A percentile compares a stretch with the other conserved stretches of the same genome.
Conservation (phyloP, 2,329 filamentous ascomycete species). For the Dothistroma pini region DNA sequence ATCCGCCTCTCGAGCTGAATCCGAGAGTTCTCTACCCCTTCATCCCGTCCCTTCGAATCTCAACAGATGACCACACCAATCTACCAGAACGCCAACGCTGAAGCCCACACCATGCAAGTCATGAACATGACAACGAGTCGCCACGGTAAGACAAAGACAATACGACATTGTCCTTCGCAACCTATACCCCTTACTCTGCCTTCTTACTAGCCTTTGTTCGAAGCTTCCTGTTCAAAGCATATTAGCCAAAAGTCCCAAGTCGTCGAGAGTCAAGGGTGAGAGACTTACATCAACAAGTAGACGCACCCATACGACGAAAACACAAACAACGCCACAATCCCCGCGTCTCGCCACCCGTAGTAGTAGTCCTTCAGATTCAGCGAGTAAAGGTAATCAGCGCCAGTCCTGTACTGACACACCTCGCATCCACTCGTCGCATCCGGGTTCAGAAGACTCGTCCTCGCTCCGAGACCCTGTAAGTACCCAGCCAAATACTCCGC, state of each 20-base stretch:
- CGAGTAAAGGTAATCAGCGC: conserved; percentile 57
- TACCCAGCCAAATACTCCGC: conserved; percentile 55
- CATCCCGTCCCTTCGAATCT: neutral
- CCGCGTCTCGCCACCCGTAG: conserved; percentile 65
- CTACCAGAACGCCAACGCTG: conserved; percentile 7
- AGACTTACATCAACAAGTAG: conserved; percentile 44
- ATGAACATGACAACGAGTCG: neutral
- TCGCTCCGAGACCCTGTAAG: conserved; percentile 45
- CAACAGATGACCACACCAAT: neutral
- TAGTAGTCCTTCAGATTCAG: conserved; percentile 60
- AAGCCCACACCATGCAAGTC: neutral
- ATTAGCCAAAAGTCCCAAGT: neutral
- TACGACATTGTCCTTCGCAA: neutral
- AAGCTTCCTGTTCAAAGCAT: conserved; percentile 6
- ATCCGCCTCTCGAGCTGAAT: neutral
- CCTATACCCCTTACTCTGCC: conserved; percentile 5
- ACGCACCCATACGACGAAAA: conserved; percentile 45
- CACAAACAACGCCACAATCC: conserved; percentile 55
- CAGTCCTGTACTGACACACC: conserved; percentile 59
- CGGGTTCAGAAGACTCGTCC: conserved; percentile 56
- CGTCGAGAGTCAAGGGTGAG: neutral
- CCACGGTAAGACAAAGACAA: neutral
- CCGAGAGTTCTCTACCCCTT: neutral
- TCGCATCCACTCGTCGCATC: conserved; percentile 53
- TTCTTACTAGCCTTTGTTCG: conserved; percentile 14